These are phyloP conservation scores for Blastomyces gilchristii DNA, from an alignment of 2,329 filamentous ascomycete genomes.

Conservation along the genomic window DNA sequence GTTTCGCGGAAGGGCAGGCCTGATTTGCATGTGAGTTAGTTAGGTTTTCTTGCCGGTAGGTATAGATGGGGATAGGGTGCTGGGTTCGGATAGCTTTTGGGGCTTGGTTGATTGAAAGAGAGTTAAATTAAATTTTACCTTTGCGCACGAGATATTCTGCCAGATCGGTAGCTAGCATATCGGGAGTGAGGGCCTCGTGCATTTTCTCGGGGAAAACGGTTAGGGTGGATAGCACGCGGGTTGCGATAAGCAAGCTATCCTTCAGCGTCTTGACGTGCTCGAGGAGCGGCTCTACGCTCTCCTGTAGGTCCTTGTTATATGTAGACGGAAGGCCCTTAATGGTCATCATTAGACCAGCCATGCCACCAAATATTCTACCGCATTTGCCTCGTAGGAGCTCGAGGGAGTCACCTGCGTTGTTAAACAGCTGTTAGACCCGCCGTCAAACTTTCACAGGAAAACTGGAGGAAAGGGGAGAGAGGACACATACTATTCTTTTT, in stretches of 20 bases:
- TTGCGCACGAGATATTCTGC: constrained; percentile 38
- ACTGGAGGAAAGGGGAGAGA: neutral
- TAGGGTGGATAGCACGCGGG: constrained; percentile 67
- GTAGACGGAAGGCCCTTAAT: constrained; percentile 66
- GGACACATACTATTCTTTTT: constrained; percentile 57
- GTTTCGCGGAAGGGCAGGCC: constrained; percentile 67
- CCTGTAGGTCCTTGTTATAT: constrained; percentile 90
- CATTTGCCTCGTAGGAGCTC: constrained; percentile 68
- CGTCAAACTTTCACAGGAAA: neutral
- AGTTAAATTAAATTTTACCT: neutral
- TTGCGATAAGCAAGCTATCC: constrained; percentile 73
- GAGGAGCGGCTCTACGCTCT: constrained; percentile 74
- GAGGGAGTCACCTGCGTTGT: constrained; percentile 46
- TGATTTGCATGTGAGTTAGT: neutral
- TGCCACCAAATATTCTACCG: constrained; percentile 67
- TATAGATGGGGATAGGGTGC: neutral
- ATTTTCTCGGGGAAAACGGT: constrained; percentile 62
- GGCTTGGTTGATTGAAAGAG: neutral
- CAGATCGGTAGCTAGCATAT: constrained; percentile 62
- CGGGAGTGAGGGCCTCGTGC: constrained; percentile 64
- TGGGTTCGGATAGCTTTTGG: neutral
- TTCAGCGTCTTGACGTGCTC: constrained; percentile 70
- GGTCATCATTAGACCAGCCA: constrained; percentile 69
- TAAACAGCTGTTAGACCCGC: neutral
- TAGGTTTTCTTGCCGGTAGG: neutral